Base-by-base conservation (phyloP, 2,329 filamentous ascomycete genomes). In the Diaporthe velutina region DNA sequence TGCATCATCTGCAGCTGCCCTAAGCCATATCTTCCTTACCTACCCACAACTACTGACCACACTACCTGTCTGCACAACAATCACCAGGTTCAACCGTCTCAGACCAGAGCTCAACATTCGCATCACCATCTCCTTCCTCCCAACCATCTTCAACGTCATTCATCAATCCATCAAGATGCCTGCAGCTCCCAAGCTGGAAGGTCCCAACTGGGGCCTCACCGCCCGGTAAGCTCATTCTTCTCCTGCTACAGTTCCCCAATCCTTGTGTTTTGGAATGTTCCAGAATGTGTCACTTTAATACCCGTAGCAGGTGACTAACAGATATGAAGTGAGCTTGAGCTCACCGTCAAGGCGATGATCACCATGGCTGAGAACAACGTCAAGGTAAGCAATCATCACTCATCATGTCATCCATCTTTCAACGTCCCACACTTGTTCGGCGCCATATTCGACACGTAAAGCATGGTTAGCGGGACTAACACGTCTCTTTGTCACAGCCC, bases 331-430 rank as follows among this genome's bases (percentile, higher is more conserved):
- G 70, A 72, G 40, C 10, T 64, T 13, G 70, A 72, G 2, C 12
- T 72, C n/a, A 42, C 13, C n/a, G 22, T 72, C 45, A 64, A 72
- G 25, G 70, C 57, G 1, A 52, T 72, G 57, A 72, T 42, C 33
- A 72, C 57, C 3, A 15, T 72, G 42, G 2, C 54, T 1, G 57
- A 72, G 13, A 17, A 33, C 19, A n/a, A 52, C 6, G 45, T 22
- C 30, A 72, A 72, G 57, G 70, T 64, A 40, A 54, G 55, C 57
- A 54, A 33, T 8, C 6, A n/a, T n/a, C n/a, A n/a, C n/a, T n/a
- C n/a, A n/a, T n/a, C n/a, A n/a, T n/a, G n/a, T n/a, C n/a, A 33
- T 25, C 2, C 6, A 33, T 9, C 17, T 8, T 25, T 19, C n/a
- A 4, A 38, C 15, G 13, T 19, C 28, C 4, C 25, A 17, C 28